Base-by-base conservation (phyloP, 176 grass and related monocot genomes). In the Typha latifolia region DNA sequence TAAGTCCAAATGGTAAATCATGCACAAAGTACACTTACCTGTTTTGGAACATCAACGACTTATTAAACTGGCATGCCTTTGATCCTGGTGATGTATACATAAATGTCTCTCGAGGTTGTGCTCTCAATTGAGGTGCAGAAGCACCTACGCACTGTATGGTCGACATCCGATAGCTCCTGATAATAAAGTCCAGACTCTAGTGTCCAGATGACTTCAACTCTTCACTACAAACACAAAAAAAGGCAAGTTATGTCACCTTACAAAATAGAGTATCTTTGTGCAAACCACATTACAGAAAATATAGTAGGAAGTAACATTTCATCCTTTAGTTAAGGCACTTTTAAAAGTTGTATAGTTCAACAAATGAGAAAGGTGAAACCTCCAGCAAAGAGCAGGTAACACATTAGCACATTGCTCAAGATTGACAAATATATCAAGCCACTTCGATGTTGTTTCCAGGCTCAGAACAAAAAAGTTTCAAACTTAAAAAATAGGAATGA, bases 181-280 rank as follows among this genome's bases (percentile, higher is more conserved):
- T 4, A 19, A 21, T 16, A 2, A 59, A 59, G n/a, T 16, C 18
- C 53, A 29, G 27, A 29, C 2, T 29, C 27, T 29, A 29, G 1
- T 29, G n/a, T 16, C 53, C 53, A 59, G 53, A 59, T 5, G 16
- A 21, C 53, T 59, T 59, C 53, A 59, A 21, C 11, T 21, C 20
- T 59, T 7, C 16, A 59, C 53, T 59, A 59, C 53, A 59, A 59
- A n/a, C 53, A 59, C 53, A 59, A 59, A 59, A 59, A 59, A 5
- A 1, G 20, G 8, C n/a, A 56, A 19, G 37, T 43, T 43, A 10
- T 9, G 37, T 43, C 37, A 43, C 37, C 37, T 43, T 43, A 9
- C 5, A 56, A 19, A 8, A 56, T 56, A 19, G 1, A 56, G 51
- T 19, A 56, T 56, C 51, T 6, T 19, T 56, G 51, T n/a, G 53